These are phyloP conservation scores for Pelargonium myrrhifolium DNA, from an alignment of 441 rosid genomes.

Conservation along the genomic window DNA sequence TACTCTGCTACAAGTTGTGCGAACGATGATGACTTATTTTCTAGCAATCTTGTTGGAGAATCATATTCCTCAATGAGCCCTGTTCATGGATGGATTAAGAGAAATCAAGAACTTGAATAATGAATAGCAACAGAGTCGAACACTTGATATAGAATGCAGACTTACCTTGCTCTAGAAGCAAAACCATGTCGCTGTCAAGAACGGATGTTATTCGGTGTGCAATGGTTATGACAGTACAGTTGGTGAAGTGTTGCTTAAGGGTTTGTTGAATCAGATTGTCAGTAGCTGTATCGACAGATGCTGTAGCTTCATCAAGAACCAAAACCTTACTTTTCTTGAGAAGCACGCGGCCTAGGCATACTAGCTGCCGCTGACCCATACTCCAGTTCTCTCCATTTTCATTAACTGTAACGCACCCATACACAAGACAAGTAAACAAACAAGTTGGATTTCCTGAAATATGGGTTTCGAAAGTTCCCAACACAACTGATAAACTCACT, in stretches of 20 bases:
- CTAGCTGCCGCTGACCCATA: constrained; percentile 87
- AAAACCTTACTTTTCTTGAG: constrained; percentile 72
- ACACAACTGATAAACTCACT: too few relatives aligned
- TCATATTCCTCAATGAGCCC: constrained; percentile 67
- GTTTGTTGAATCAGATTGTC: constrained; percentile 83
- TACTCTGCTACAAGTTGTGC: constrained; percentile 76
- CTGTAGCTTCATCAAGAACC: constrained; percentile 94
- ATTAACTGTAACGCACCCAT: constrained; percentile 33
- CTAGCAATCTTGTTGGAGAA: constrained; percentile 52
- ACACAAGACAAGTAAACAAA: background rate
- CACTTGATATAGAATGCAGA: background rate
- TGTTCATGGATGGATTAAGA: constrained; percentile 16
- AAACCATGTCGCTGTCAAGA: constrained; percentile 68
- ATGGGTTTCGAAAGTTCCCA: background rate
- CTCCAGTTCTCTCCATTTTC: constrained; percentile 98
- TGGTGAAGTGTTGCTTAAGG: constrained; percentile 52
- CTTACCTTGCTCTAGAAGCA: constrained; percentile 69
- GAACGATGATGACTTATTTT: constrained; percentile 66
- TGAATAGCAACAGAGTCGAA: background rate
- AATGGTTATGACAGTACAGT: constrained; percentile 70
- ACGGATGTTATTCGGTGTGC: constrained; percentile 85
- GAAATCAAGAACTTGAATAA: background rate
- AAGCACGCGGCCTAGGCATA: constrained; percentile 76
- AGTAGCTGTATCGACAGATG: constrained; percentile 84
- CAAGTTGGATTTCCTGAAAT: background rate